These are phyloP conservation scores for Rhytidiadelphus loreus DNA, from an alignment of 225 moss, liverwort and hornwort genomes.

Conservation along the genomic window DNA sequence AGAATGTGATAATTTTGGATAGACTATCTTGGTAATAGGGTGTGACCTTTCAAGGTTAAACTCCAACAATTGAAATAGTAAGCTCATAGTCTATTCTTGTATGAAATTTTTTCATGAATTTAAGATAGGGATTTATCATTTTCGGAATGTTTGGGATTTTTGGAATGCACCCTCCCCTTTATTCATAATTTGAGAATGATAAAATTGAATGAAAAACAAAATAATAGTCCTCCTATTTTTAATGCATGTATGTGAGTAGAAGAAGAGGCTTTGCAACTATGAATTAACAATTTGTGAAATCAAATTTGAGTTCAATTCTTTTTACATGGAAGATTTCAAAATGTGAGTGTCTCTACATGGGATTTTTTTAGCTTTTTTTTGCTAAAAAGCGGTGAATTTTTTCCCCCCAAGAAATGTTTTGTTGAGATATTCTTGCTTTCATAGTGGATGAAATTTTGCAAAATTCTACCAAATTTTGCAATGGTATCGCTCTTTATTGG, in stretches of 20 bases:
- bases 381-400: no score
- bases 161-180: not conserved
- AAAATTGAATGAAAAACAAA: not conserved
- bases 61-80: not conserved
- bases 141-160: not conserved
- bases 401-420: no score
- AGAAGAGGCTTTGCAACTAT: not conserved
- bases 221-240: not conserved
- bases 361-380: no score
- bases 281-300: not conserved
- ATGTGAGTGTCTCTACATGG: no score
- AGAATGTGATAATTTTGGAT: not conserved
- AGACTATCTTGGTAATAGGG: not conserved
- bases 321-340: no score
- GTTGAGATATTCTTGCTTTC: no score
- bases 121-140: not conserved
- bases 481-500: no score
- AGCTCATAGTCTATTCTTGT: not conserved
- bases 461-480: no score
- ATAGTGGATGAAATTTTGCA: no score
- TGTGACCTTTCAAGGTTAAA: accelerated
- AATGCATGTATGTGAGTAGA: not conserved
- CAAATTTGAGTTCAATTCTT: not conserved
- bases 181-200: not conserved
- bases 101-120: not conserved